phyloP scores from a whole-genome alignment of 768 basidiomycete genomes.

The Clathrus columnatus region DNA sequence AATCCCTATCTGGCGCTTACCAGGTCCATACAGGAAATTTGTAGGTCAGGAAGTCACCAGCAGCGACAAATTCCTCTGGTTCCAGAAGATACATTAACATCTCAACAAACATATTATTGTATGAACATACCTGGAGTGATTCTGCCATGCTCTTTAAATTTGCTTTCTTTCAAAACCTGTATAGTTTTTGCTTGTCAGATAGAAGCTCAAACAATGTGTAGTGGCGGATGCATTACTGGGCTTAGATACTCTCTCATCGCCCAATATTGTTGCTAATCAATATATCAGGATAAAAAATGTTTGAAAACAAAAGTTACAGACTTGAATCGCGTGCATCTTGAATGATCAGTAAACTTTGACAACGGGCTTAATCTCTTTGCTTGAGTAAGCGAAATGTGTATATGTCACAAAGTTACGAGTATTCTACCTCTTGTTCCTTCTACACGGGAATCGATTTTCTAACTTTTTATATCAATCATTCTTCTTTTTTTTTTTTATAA shows the following conservation, averaged over 20 bases:
- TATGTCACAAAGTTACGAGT: not conserved
- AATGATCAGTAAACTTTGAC: not conserved
- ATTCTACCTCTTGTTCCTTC: too few relatives aligned
- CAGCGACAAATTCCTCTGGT: constrained; percentile 94
- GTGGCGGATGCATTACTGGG: constrained; percentile 50
- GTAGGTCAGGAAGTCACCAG: constrained; percentile 94
- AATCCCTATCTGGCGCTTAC: constrained; percentile 35
- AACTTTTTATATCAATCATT: too few relatives aligned
- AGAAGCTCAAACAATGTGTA: not conserved
- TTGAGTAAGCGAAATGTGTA: not conserved
- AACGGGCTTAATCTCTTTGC: not conserved
- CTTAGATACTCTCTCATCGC: constrained; percentile 90
- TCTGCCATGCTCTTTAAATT: constrained; percentile 97
- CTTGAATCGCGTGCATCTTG: constrained; percentile 44
- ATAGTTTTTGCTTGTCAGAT: constrained; percentile 20
- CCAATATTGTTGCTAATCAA: constrained; percentile 78
- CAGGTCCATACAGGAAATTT: constrained; percentile 99
- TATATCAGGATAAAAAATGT: constrained; percentile 10
- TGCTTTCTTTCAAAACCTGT: constrained; percentile 93
- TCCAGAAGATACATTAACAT: not conserved
- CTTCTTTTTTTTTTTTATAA: too few relatives aligned
- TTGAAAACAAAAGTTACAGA: constrained; percentile 11
- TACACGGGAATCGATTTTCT: too few relatives aligned
- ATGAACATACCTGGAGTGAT: constrained; percentile 75
- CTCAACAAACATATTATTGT: not conserved